Evolutionary conservation across 257 asterid species (phyloP), one percentile per base, ranked within the genome.

Genomic region (Pogostemon cablin): DNA sequence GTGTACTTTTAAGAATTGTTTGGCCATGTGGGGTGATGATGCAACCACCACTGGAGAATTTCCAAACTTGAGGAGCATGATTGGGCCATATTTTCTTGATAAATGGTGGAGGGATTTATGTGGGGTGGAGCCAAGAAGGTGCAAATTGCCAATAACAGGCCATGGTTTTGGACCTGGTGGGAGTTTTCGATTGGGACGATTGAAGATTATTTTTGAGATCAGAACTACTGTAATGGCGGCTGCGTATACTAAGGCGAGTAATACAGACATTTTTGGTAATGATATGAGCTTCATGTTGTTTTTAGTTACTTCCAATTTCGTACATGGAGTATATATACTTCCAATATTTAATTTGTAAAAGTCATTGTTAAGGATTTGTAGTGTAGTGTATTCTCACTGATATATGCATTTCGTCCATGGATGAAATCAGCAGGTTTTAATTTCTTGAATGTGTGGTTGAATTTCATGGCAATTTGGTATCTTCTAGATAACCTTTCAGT

Each of bases 1-100:
- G 25, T 83, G 81, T 25, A 55, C 32, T 62, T 60, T 77, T 49
- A 83, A 20, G 50, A 83, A 72, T 69, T 73, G 79, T 59, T 79
- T 77, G 50, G 87, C 87, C 84, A 79, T 82, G 43, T 77, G 74
- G 34, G 86, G 78, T 7, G 84, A 82, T 12, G 86, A 82, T 7
- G 82, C 84, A 25, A 82, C 77, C 2, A 82, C 42, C 7, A 76
- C 75, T 5, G 84, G 84, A 43, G 48, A 74, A 32, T 73, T 15
- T 15, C 17, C 17, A 15, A 15, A 15, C 17, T 15, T 15, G 17
- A 15, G 84, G 42, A 60, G 84, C 86, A 82, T 82, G 3, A 77
- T 8, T 20, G 76, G 78, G 9, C 86, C 86, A 46, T 82, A 78
- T 8, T 15, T 15, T 15, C 17, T 15, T 15, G 83, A 78, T 44